Evolutionary conservation across 169 alveolate species (phyloP).

Genomic region (Plasmodium billcollinsi): DNA sequence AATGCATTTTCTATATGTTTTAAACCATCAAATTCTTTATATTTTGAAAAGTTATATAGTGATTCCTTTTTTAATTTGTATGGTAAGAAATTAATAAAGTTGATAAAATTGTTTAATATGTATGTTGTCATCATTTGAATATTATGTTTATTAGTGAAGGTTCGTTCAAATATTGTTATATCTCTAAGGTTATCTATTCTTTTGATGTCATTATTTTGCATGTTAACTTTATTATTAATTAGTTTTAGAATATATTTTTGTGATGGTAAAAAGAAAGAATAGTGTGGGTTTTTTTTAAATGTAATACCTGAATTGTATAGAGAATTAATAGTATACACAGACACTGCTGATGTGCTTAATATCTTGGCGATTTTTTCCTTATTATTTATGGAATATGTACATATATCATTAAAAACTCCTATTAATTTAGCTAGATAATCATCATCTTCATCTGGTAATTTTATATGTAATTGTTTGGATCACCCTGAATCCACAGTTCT

Average conservation of each 20-base stretch:
- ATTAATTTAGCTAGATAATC: slow-evolving; percentile 76
- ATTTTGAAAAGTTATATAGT: slow-evolving; percentile 33
- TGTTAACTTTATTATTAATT: slow-evolving; percentile 7
- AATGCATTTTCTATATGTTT: slow-evolving; percentile 16
- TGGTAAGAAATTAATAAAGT: slow-evolving; percentile 53
- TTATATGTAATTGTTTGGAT: slow-evolving; percentile 74
- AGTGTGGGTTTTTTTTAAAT: slow-evolving; percentile 59
- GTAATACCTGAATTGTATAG: slow-evolving; percentile 70
- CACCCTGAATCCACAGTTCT: slow-evolving; percentile 73
- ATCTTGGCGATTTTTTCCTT: slow-evolving; percentile 36
- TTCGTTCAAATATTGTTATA: slow-evolving; percentile 35
- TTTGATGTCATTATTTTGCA: slow-evolving; percentile 21
- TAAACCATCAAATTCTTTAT: slow-evolving; percentile 17
- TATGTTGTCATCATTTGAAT: slow-evolving; percentile 9
- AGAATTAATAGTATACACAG: slow-evolving; percentile 54
- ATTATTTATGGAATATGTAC: slow-evolving; percentile 41
- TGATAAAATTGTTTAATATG: slow-evolving; percentile 31
- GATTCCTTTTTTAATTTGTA: slow-evolving; percentile 8
- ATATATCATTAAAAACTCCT: slow-evolving; percentile 33
- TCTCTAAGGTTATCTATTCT: slow-evolving; percentile 5
- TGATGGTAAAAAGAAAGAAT: slow-evolving; percentile 69
- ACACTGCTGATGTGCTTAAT: slow-evolving; percentile 34
- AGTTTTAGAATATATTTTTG: slow-evolving; percentile 23
- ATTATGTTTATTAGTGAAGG: neutral
- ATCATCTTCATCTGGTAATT: slow-evolving; percentile 73